These are phyloP conservation scores for Perkinsus olseni DNA, from an alignment of 169 alveolate species.

Conservation along the genomic window DNA sequence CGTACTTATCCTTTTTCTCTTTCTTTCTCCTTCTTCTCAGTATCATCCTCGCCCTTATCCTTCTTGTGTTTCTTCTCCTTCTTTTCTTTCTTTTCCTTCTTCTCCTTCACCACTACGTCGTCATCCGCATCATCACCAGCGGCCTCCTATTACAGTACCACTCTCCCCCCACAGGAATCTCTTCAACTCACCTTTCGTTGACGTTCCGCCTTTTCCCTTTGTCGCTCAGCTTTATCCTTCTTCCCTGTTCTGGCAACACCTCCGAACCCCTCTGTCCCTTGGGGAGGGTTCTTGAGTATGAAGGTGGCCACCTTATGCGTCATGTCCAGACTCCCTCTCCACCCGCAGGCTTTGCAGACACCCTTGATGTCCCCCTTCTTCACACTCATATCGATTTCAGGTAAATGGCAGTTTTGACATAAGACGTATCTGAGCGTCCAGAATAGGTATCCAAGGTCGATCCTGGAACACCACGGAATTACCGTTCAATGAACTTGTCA, in stretches of 20 bases:
- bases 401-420: constrained; percentile 94
- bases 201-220: constrained; percentile 12
- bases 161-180: neutral
- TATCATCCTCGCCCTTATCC: constrained; percentile 26
- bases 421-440: constrained; percentile 63
- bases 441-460: neutral
- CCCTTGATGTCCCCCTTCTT: constrained; percentile 72
- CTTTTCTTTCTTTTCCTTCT: constrained; percentile 28
- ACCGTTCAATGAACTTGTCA: constrained; percentile 94
- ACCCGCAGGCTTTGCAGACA: constrained; percentile 97
- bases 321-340: constrained; percentile 80
- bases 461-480: neutral
- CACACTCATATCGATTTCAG: constrained; percentile 89
- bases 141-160: neutral
- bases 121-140: constrained; percentile 3
- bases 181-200: neutral
- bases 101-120: constrained; percentile 33
- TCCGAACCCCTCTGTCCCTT: constrained; percentile 22
- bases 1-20: constrained; percentile 35
- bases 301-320: constrained; percentile 89
- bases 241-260: constrained; percentile 44
- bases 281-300: constrained; percentile 91
- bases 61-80: constrained; percentile 38
- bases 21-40: constrained; percentile 22
- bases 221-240: constrained; percentile 28